phyloP scores from a whole-genome alignment of 1,284 basidiomycete genomes.

The Rugosomyces carneus region DNA sequence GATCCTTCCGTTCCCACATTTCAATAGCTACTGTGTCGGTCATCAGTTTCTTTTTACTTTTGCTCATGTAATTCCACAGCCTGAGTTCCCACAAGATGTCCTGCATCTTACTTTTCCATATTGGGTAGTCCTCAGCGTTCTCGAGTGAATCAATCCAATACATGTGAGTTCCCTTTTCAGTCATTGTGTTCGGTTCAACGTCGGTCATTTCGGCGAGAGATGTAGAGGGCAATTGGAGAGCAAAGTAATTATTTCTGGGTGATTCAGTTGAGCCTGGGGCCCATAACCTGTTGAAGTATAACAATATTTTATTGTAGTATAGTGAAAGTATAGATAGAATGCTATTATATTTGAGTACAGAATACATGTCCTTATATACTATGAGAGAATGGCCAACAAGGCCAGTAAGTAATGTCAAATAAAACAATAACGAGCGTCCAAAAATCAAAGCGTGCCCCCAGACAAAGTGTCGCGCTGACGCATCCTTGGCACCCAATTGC shows the following conservation, averaged over 20 bases:
- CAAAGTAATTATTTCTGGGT: slow-evolving; percentile 3
- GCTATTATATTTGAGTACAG: too few relatives aligned
- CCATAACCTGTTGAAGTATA: slow-evolving; percentile 20
- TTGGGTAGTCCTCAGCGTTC: slow-evolving; percentile 24
- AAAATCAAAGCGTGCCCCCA: too few relatives aligned
- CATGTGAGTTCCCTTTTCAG: background rate
- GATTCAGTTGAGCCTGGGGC: slow-evolving; percentile 14
- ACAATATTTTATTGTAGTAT: too few relatives aligned
- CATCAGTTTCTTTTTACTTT: background rate
- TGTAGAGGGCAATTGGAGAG: background rate
- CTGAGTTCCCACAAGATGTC: slow-evolving; percentile 25
- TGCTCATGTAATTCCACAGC: slow-evolving; percentile 17
- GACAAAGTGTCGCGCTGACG: too few relatives aligned
- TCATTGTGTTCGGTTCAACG: background rate
- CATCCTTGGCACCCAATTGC: too few relatives aligned
- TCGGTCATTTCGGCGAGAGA: background rate
- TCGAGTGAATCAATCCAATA: slow-evolving; percentile 26
- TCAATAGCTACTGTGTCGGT: slow-evolving; percentile 1
- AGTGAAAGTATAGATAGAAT: too few relatives aligned
- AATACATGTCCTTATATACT: too few relatives aligned
- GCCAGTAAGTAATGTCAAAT: too few relatives aligned
- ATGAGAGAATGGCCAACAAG: too few relatives aligned
- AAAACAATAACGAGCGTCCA: too few relatives aligned
- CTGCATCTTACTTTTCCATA: slow-evolving; percentile 27
- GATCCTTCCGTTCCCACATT: slow-evolving; percentile 21